Conservation (phyloP, 495 filamentous ascomycete species). For the Lindgomyces ingoldianus region DNA sequence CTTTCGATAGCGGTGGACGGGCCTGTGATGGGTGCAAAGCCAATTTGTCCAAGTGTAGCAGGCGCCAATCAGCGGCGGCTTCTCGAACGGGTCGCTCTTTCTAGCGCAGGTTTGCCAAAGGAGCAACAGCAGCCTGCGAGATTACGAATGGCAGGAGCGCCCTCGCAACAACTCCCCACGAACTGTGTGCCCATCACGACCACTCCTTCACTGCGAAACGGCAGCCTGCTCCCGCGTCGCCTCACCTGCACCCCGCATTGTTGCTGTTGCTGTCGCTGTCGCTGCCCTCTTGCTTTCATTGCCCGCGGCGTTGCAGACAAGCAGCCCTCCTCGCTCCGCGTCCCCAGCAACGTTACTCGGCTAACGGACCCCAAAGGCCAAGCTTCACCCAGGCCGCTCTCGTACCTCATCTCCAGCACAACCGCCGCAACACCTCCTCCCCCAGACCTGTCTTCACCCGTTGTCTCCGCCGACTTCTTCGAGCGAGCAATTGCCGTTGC, state of each 20-base stretch:
- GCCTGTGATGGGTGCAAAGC: neutral
- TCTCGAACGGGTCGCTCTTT: constrained; percentile 2
- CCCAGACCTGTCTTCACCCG: constrained; percentile 9
- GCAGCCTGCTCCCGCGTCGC: constrained; percentile 25
- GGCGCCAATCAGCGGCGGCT: neutral
- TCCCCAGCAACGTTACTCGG: constrained; percentile 21
- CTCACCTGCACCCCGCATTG: constrained; percentile 35
- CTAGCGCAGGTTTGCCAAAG: neutral
- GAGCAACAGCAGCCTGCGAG: neutral
- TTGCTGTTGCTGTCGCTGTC: constrained; percentile 20
- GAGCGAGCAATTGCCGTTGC: constrained; percentile 33
- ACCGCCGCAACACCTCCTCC: constrained; percentile 18
- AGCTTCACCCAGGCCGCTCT: constrained; percentile 21
- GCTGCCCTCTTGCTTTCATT: neutral
- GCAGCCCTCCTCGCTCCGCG: neutral
- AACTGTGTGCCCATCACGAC: constrained; percentile 26
- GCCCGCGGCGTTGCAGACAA: neutral
- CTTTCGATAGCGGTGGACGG: neutral
- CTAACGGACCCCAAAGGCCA: constrained; percentile 17
- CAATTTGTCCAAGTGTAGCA: neutral
- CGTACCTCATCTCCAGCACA: constrained; percentile 27
- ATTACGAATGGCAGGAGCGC: constrained; percentile 13
- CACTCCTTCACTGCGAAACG: constrained; percentile 37
- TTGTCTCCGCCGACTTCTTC: constrained; percentile 32
- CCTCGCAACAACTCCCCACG: neutral